Percentiles rank a stretch among this genome's conserved stretches.
These are phyloP conservation scores for Dothistroma septosporum DNA, from an alignment of 2,329 filamentous ascomycete genomes.

Conservation along the genomic window DNA sequence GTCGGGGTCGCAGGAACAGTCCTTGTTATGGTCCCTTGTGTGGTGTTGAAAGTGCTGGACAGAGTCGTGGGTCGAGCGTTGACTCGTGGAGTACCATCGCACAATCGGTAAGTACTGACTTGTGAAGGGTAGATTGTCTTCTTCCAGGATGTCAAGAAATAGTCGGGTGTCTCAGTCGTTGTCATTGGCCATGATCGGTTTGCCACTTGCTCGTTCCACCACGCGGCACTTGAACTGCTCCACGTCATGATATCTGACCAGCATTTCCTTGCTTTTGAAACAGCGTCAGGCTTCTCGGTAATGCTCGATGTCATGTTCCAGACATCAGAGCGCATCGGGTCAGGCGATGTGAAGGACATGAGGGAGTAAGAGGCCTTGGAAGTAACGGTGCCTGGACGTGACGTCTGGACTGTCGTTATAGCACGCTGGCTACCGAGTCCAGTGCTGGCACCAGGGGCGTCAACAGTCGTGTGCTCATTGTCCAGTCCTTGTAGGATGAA, in stretches of 20 bases:
- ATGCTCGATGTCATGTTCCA: neutral
- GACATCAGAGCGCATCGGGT: neutral
- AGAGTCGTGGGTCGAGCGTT: slow-evolving; percentile 17
- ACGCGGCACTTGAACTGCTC: slow-evolving; percentile 8
- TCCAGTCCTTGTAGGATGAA: neutral
- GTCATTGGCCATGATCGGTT: slow-evolving; percentile 10
- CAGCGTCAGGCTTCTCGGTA: neutral
- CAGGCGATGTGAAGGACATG: neutral
- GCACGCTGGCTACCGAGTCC: neutral
- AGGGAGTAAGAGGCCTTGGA: neutral
- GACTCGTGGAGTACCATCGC: slow-evolving; percentile 24
- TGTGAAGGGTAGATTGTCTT: slow-evolving; percentile 15
- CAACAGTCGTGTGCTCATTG: neutral
- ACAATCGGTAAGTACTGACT: slow-evolving; percentile 22
- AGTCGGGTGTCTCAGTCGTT: neutral
- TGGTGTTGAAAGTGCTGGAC: slow-evolving; percentile 1
- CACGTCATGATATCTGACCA: slow-evolving; percentile 13
- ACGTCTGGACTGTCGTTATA: neutral
- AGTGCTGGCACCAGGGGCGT: neutral
- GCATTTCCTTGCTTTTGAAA: slow-evolving; percentile 3
- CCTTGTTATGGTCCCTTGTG: neutral
- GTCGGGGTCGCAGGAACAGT: slow-evolving; percentile 10
- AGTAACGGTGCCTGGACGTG: neutral
- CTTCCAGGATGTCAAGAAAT: neutral
- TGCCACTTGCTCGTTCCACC: slow-evolving; percentile 10